Conservation (phyloP, 305 asterid species). For the Plantago rigida region DNA sequence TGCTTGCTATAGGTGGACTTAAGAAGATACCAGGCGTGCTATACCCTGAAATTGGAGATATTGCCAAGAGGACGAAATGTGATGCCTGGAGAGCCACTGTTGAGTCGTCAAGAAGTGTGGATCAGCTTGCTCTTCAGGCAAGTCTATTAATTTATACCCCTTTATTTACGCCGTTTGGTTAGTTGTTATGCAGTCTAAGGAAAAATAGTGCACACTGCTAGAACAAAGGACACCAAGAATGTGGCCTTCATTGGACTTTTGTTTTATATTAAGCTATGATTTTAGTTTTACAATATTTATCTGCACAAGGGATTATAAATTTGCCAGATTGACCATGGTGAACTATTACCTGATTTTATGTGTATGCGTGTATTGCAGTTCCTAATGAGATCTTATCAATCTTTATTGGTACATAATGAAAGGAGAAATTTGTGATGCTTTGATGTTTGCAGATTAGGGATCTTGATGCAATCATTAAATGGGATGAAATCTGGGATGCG, state of each 20-base stretch:
- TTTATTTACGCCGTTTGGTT: conserved; percentile 8
- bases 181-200: conserved; percentile 2
- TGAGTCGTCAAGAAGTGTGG: conserved; percentile 65
- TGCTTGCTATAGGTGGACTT: conserved; percentile 56
- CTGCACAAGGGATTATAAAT: not conserved
- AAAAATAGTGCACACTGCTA: not conserved
- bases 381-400: conserved; percentile 15
- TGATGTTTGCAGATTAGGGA: conserved; percentile 69
- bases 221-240: not conserved
- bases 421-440: conserved; percentile 19
- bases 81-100: conserved; percentile 86
- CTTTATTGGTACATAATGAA: conserved; percentile 15
- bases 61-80: conserved; percentile 60
- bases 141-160: conserved; percentile 23
- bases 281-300: not conserved
- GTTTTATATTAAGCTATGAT: not conserved
- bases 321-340: too few species aligned
- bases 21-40: conserved; percentile 66
- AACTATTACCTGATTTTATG: not conserved
- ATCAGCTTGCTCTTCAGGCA: conserved; percentile 86
- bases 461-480: conserved; percentile 70
- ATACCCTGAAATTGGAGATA: conserved; percentile 76
- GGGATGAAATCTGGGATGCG: conserved; percentile 69
- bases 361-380: conserved; percentile 2
- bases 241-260: not conserved